phyloP scores from a whole-genome alignment of 768 basidiomycete species.

The Boletus vinaceobasis region DNA sequence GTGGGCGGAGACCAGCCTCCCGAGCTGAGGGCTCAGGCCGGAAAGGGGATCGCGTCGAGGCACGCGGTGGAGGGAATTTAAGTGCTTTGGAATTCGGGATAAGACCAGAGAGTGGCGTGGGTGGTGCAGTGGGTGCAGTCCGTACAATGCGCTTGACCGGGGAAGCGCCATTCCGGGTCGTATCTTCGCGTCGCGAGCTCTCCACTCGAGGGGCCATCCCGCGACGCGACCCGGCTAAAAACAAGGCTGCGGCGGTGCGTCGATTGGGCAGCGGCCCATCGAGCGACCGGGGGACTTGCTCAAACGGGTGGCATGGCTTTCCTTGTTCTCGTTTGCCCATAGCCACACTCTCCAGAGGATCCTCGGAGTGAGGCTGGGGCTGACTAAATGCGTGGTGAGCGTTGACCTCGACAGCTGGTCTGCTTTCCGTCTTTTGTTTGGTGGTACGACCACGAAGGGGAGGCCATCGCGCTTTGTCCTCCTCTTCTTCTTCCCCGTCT shows the following conservation, averaged over 20 bases:
- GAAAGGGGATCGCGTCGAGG: conserved; percentile 20
- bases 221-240: background rate
- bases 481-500: background rate
- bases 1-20: background rate
- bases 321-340: background rate
- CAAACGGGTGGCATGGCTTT: no score
- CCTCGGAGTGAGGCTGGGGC: background rate
- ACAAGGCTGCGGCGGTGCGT: background rate
- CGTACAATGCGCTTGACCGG: background rate
- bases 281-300: background rate
- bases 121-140: background rate
- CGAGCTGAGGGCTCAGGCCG: conserved; percentile 3
- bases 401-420: background rate
- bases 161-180: background rate
- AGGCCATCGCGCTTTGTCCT: conserved; percentile 10
- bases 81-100: background rate
- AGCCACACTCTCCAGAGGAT: background rate
- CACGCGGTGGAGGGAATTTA: conserved; percentile 17
- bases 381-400: conserved; percentile 20
- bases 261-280: background rate
- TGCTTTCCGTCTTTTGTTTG: background rate
- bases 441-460: conserved; percentile 7
- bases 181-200: background rate
- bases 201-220: background rate
- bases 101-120: background rate